Conservation (phyloP, 202 grass and related monocot genomes). For the Cymbopogon flexuosus region DNA sequence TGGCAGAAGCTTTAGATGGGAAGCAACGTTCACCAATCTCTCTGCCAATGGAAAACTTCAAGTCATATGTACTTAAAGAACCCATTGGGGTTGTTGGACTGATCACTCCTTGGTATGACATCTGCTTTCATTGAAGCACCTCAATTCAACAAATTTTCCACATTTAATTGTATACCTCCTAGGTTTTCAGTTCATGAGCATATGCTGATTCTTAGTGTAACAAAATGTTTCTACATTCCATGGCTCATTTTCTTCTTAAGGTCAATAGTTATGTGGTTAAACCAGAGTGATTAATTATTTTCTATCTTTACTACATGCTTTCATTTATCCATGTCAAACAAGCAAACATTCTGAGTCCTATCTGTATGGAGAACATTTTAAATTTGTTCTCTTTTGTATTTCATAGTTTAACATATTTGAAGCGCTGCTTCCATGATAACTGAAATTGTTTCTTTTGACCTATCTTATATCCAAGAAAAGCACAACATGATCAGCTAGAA, state of each 20-base stretch:
- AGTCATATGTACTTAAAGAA: conserved; percentile 58
- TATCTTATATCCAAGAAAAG: background rate
- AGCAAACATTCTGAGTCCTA: background rate
- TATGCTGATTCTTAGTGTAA: background rate
- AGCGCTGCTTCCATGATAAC: background rate
- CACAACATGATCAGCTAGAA: background rate
- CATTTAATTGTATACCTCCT: background rate
- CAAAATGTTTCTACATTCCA: background rate
- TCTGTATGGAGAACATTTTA: background rate
- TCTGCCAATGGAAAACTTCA: conserved; percentile 62
- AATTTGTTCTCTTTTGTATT: conserved; percentile 12
- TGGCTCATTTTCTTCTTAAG: background rate
- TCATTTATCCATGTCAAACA: background rate
- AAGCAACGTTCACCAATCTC: conserved; percentile 55
- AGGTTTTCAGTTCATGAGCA: background rate
- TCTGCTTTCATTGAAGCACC: conserved; percentile 8
- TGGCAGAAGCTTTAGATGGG: conserved; percentile 60
- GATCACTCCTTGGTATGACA: conserved; percentile 71
- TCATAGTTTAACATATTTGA: background rate
- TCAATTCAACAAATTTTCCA: background rate
- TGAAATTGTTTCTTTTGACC: background rate
- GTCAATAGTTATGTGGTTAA: background rate
- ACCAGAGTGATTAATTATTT: background rate
- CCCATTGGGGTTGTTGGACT: conserved; percentile 78
- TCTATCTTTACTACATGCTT: background rate